Base-by-base conservation (phyloP, 2,329 filamentous ascomycete species). In the Magnaporthiopsis poae region DNA sequence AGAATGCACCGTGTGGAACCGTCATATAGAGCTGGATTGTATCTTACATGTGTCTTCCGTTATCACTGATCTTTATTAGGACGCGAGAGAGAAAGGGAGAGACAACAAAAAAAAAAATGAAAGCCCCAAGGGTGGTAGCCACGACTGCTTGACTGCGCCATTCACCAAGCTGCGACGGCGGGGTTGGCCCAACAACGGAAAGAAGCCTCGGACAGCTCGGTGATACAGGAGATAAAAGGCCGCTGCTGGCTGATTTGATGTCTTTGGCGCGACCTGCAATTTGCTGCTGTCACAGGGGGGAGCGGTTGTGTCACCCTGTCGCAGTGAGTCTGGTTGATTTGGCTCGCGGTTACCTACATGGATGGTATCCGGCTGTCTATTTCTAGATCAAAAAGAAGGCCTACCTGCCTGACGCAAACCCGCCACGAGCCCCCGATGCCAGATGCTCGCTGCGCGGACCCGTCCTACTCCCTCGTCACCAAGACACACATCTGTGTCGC, bases 1-100 rank as follows among this genome's bases (percentile, higher is more conserved):
- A 64, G 65, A 66, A 1, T 81, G 79, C 69, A 73, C 71, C 25
- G 76, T 79, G 5, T 73, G 76, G 67, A 84, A 84, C 68, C 72
- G 74, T 39, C 71, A 27, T 2, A 27, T 79, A 0, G 83, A 84
- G 67, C 60, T 77, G 3, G 79, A 83, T 66, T 77, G 79, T 0
- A 74, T 77, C 25, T 68, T 84, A 60, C 79, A 82, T 52, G 69
- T 75, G 9, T 67, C 63, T 46, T 60, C 56, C 9, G 18, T 65
- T 11, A 15, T 46, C 31, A 65, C 64, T 4, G 64, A 46, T 3
- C 12, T 36, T 36, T 36, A 13, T 35, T 35, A 36, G 12, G 12
- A 11, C 9, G 7, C 5, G 3, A 31, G 31, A 31, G 31, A 31
- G 31, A 31, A 7, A 31, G 31, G 5, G 31, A 31, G 31, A 31